Evolutionary conservation across 176 grass and related monocot genomes (phyloP).

Genomic region (Cenchrus purpureus): DNA sequence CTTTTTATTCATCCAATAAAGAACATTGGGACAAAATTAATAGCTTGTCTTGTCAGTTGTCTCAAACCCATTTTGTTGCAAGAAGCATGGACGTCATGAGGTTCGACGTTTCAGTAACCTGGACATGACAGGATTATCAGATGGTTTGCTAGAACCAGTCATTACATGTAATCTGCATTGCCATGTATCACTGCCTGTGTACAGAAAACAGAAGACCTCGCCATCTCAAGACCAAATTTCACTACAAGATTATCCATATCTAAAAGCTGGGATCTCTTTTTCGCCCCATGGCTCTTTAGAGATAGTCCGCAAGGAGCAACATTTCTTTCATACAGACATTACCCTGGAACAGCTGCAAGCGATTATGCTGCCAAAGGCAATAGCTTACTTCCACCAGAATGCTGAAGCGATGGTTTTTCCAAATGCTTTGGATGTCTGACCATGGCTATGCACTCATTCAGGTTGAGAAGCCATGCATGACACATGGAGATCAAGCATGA

Average conservation of each 20-base stretch:
- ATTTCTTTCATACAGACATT: background rate
- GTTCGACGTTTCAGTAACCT: background rate
- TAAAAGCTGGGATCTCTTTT: background rate
- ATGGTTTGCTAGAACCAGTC: background rate
- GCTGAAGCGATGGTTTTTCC: background rate
- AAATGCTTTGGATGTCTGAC: constrained; percentile 13
- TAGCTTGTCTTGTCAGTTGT: background rate
- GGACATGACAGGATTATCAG: background rate
- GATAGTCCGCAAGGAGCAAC: background rate
- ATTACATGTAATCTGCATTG: background rate
- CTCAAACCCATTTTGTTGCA: background rate
- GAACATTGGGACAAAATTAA: background rate
- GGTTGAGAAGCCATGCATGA: background rate
- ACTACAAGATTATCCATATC: background rate
- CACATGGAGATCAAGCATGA: background rate
- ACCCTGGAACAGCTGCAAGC: background rate
- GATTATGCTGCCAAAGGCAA: background rate
- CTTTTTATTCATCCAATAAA: background rate
- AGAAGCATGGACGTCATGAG: background rate
- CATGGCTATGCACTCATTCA: background rate
- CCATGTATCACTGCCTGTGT: background rate
- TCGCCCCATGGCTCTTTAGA: background rate
- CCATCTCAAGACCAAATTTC: background rate
- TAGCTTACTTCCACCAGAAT: background rate
- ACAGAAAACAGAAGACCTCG: background rate